Evolutionary conservation across 805 yeast genomes (phyloP).

Genomic region (Blastobotrys mokoenaii): DNA sequence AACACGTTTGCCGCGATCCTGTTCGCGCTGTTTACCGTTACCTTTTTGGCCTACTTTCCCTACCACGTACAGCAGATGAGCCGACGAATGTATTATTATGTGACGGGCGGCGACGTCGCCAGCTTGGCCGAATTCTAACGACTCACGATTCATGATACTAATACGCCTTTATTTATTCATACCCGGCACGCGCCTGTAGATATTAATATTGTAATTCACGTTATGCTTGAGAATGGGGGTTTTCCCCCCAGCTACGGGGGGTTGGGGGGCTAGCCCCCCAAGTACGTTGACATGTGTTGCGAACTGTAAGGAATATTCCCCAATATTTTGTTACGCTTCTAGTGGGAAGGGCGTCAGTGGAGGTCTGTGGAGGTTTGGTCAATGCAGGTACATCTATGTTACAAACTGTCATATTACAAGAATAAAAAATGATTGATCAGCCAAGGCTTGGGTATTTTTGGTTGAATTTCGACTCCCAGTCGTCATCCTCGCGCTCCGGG

Average conservation of each 20-base stretch:
- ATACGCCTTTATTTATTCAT: background rate
- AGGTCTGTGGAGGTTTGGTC: too few relatives aligned
- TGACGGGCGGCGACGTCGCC: slow-evolving; percentile 7
- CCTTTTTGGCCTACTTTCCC: slow-evolving; percentile 7
- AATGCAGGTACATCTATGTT: background rate
- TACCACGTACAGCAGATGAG: slow-evolving; percentile 1
- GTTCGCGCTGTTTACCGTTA: slow-evolving; percentile 4
- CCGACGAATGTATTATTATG: slow-evolving; percentile 6
- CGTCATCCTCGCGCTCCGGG: slow-evolving; percentile 2
- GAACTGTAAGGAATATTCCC: too few relatives aligned
- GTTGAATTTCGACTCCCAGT: slow-evolving; percentile 22
- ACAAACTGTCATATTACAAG: background rate
- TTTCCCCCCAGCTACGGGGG: background rate
- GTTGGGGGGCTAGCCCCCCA: too few relatives aligned
- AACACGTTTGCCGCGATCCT: slow-evolving; percentile 12
- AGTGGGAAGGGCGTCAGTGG: too few relatives aligned
- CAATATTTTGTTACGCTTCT: too few relatives aligned
- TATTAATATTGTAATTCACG: background rate
- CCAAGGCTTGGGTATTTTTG: slow-evolving; percentile 21
- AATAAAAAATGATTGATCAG: background rate
- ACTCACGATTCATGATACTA: slow-evolving; percentile 1
- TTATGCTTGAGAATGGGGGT: too few relatives aligned
- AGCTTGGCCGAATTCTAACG: too few relatives aligned
- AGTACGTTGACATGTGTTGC: too few relatives aligned
- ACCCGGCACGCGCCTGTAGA: background rate